Evolutionary conservation across 176 grass and related monocot genomes (phyloP), one percentile per base, ranked within the genome.

Genomic region (Ampelocalamus luodianensis): DNA sequence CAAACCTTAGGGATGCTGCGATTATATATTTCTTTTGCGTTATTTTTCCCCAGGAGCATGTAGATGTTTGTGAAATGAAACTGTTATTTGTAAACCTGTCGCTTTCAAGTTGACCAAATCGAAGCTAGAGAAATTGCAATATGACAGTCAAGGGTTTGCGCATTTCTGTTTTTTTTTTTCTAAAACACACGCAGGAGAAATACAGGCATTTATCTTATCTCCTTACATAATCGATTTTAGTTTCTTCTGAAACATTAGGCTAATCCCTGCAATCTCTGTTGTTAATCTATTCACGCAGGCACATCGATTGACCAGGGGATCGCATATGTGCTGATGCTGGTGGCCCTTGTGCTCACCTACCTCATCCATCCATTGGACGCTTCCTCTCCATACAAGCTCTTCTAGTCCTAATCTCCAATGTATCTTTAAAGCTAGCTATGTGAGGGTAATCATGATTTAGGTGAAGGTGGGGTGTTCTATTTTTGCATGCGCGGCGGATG

Each of bases 281-380:
- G 13, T 14, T 74, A 29, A 82, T 66, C 8, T 79, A 24, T 49
- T 58, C 1, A 69, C 10, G 43, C 83, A 95, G 93, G 90, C 23
- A 90, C 91, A 70, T 92, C 93, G 16, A 92, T 95, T 87, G 93
- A 95, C 65, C 93, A 95, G 82, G 88, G 93, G 42, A 92, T 95
- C 67, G 93, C 93, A 9, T 95, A 92, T 42, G 76, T 82, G 51
- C 65, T 92, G 86, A 95, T 95, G 93, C 86, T 95, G 68, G 71
- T 95, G 74, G 93, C 93, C 14, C 81, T 95, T 60, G 86, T 95
- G 65, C 88, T 95, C 66, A 95, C 93, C 78, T 95, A 95, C 76
- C 79, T 95, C 64, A 95, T 95, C 77, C 93, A 95, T 59, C 93
- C 90, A 15, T 34, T 95, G 76, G 90, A 92, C 78, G 83, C 86